A percentile compares a stretch with the other conserved stretches of the same genome.
Evolutionary conservation across 2,329 filamentous ascomycete genomes (phyloP).

Genomic region (Didymella exigua): DNA sequence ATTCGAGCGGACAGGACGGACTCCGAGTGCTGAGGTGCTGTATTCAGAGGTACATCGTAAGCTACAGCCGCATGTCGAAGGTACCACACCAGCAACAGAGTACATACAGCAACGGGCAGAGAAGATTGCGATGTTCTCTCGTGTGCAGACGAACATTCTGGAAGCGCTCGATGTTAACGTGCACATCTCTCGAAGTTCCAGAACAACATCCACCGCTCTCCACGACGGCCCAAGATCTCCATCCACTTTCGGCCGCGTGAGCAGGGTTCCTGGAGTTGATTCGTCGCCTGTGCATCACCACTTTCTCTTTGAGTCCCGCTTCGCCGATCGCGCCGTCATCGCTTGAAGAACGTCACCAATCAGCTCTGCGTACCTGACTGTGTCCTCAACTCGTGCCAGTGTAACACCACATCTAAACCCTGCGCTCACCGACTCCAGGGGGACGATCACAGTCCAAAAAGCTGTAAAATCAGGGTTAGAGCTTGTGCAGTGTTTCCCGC

Average conservation of each 20-base stretch:
- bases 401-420: constrained; percentile 19
- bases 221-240: constrained; percentile 7
- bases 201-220: constrained; percentile 1
- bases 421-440: constrained; percentile 17
- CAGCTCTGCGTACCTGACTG: constrained; percentile 40
- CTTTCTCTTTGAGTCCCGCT: constrained; percentile 24
- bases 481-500: constrained; percentile 8
- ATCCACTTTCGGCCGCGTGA: constrained; percentile 11
- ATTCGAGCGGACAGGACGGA: not conserved
- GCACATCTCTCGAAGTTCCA: constrained; percentile 1
- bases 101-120: not conserved
- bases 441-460: constrained; percentile 6
- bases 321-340: constrained; percentile 40
- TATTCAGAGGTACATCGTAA: not conserved
- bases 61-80: not conserved
- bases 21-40: not conserved
- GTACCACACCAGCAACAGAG: not conserved
- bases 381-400: constrained; percentile 14
- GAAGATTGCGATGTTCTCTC: not conserved
- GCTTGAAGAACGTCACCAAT: constrained; percentile 33
- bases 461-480: constrained; percentile 4
- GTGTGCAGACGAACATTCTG: not conserved
- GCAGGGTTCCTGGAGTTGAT: not conserved
- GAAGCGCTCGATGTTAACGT: constrained; percentile 2
- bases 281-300: constrained; percentile 1